These are phyloP conservation scores for Barbarea vulgaris DNA, from an alignment of 345 rosid genomes.

Conservation along the genomic window DNA sequence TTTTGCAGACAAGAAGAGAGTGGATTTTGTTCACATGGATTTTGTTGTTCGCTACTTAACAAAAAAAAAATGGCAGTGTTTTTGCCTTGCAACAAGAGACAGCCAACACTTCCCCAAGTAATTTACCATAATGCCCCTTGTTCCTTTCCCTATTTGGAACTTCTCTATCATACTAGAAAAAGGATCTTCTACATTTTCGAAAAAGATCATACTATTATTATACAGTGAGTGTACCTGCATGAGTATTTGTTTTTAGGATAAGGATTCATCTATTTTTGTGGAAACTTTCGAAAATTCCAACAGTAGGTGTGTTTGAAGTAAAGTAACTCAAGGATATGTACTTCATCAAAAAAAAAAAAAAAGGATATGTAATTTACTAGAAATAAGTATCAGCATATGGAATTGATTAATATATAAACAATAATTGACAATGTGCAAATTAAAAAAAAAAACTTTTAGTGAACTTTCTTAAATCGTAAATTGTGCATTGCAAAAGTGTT, in stretches of 20 bases:
- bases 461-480: background rate
- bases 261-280: background rate
- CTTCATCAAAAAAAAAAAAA: no score
- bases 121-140: slow-evolving; percentile 20
- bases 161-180: background rate
- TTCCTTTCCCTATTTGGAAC: slow-evolving; percentile 26
- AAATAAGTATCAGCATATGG: background rate
- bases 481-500: background rate
- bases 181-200: background rate
- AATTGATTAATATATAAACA: background rate
- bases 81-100: slow-evolving; percentile 28
- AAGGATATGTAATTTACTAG: background rate
- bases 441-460: no score
- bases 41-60: slow-evolving; percentile 27
- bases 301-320: background rate
- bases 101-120: slow-evolving; percentile 17
- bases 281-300: background rate
- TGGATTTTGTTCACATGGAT: slow-evolving; percentile 35
- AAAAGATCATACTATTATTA: slow-evolving; percentile 9
- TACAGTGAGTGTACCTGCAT: background rate
- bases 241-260: background rate
- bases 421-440: background rate
- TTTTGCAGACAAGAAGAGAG: slow-evolving; percentile 30
- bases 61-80: slow-evolving; percentile 22
- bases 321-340: background rate